Base-by-base conservation (phyloP, 352 stramenopile species). In the Globisporangium radiosum region DNA sequence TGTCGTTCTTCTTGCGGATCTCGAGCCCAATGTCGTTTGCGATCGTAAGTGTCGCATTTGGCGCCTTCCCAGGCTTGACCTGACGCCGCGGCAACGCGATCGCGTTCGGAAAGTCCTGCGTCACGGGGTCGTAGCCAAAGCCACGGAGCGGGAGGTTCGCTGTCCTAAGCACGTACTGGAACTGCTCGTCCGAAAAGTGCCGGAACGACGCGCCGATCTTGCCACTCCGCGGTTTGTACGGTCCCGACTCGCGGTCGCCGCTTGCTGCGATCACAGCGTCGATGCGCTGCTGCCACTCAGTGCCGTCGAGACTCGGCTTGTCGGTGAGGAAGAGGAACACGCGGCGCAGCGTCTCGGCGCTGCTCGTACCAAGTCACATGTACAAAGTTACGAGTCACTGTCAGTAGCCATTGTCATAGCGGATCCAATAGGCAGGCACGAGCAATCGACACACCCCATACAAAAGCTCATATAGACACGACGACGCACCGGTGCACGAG, bases 41-140 rank as follows among this genome's bases (percentile, higher is more conserved):
- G 37, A 93, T 75, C 57, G 87, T 62, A 40, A 94, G 61, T 61
- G 76, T 63, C 0, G 76, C 75, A 4, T 60, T 71, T 5, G 69
- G 55, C 5, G 8, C 33, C 61, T 81, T 87, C 39, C 78, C 82
- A 0, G 78, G 82, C 62, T 92, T 92, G 8, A 95, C 81, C 64
- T 95, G 84, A 14, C 84, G 78, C n/a, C 81, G 81, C 1, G 86
- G 86, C 14, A 95, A 62, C 17, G 55, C 67, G 54, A 95, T 89
- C 39, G 85, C 52, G 5, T 80, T 61, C 0, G 86, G 86, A 53
- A 95, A 95, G 33, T 83, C 69, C 49, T 95, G 86, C 33, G 80
- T 94, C 54, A 70, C 76, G 1, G 86, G 74, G 60, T 95, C 84
- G 59, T 95, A 95, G n/a, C 86, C 86, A 65, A 95, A 95, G 42